These are phyloP conservation scores for Excoecaria agallocha DNA, from an alignment of 345 rosid species.

Conservation along the genomic window DNA sequence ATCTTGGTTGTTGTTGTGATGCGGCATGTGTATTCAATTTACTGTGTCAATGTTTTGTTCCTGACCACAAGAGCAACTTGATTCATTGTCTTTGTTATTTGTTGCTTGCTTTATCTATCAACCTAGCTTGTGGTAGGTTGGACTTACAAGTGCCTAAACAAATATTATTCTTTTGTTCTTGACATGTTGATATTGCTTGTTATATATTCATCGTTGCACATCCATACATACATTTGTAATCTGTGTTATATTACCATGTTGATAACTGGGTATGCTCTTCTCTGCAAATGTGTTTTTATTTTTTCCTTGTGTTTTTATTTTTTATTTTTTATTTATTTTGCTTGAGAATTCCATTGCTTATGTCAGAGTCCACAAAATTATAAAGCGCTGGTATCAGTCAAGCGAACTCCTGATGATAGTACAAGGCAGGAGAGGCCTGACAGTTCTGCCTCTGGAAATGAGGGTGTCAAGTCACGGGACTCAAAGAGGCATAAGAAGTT, in stretches of 20 bases:
- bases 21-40: background rate
- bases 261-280: background rate
- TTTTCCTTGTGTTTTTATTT: no score
- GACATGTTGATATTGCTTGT: background rate
- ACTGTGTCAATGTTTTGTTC: background rate
- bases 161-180: background rate
- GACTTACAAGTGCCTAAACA: background rate
- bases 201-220: background rate
- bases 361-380: slow-evolving; percentile 37
- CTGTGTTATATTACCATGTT: background rate
- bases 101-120: background rate
- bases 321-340: background rate
- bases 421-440: slow-evolving; percentile 28
- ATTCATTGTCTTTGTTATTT: background rate
- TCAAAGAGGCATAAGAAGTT: slow-evolving; percentile 55
- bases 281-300: background rate
- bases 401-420: slow-evolving; percentile 28
- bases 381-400: slow-evolving; percentile 20
- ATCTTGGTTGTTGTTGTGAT: background rate
- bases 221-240: background rate
- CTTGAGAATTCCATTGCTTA: slow-evolving; percentile 6
- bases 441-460: slow-evolving; percentile 36
- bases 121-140: background rate
- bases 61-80: background rate
- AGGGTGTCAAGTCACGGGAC: slow-evolving; percentile 32